Evolutionary conservation across 108 stramenopile species (phyloP).

Genomic region (Discostella pseudostelligera): DNA sequence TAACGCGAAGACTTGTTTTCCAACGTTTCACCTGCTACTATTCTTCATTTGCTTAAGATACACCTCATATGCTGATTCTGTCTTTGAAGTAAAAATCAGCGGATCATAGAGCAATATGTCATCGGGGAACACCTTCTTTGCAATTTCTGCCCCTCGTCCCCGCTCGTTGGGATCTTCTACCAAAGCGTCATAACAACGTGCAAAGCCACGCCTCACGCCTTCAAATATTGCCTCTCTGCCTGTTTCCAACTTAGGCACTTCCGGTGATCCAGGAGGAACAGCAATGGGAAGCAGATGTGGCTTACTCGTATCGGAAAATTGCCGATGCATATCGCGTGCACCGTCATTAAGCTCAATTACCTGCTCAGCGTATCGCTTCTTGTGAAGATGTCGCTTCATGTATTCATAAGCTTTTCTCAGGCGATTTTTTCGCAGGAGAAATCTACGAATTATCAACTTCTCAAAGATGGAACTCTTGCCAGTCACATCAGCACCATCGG

Average conservation of each 20-base stretch:
- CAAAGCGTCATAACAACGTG: constrained; percentile 87
- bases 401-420: constrained; percentile 59
- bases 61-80: constrained; percentile 54
- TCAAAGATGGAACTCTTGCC: constrained; percentile 81
- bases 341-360: constrained; percentile 78
- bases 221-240: constrained; percentile 80
- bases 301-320: constrained; percentile 46
- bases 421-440: constrained; percentile 79
- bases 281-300: constrained; percentile 82
- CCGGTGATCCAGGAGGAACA: constrained; percentile 76
- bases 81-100: constrained; percentile 25
- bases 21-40: no score
- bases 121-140: constrained; percentile 74
- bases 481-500: constrained; percentile 90
- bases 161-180: constrained; percentile 79
- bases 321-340: constrained; percentile 51
- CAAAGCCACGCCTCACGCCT: constrained; percentile 86
- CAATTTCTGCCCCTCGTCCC: constrained; percentile 65
- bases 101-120: constrained; percentile 86
- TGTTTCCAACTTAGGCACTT: constrained; percentile 79
- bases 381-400: constrained; percentile 73
- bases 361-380: constrained; percentile 82
- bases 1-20: no score
- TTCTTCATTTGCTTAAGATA: constrained; percentile 36
- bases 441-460: constrained; percentile 76